A percentile compares a stretch with the other conserved stretches of the same genome.
Evolutionary conservation across 1,139 yeast genomes (phyloP).

Genomic region (Candida pseudoviswanathii): DNA sequence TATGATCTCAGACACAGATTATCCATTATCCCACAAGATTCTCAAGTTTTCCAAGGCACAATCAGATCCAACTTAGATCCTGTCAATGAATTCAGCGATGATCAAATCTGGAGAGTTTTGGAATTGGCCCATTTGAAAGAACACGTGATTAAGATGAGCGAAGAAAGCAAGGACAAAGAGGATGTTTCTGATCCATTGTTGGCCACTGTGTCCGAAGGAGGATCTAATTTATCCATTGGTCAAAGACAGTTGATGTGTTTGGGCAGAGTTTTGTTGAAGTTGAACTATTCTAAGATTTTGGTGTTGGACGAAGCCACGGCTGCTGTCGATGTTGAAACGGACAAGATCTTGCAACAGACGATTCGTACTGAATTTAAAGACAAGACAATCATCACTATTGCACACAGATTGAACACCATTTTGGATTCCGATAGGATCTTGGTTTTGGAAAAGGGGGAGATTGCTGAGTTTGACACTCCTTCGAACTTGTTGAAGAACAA

Average conservation of each 20-base stretch:
- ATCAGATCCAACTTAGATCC: conserved; percentile 91
- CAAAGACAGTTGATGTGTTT: conserved; percentile 41
- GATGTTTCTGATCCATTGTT: conserved; percentile 53
- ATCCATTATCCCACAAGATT: conserved; percentile 95
- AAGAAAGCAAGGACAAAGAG: conserved; percentile 20
- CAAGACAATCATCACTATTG: conserved; percentile 90
- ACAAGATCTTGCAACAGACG: conserved; percentile 81
- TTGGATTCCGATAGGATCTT: conserved; percentile 88
- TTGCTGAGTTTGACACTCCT: conserved; percentile 88
- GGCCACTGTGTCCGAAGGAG: conserved; percentile 54
- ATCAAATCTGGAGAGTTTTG: conserved; percentile 81
- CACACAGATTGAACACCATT: conserved; percentile 91
- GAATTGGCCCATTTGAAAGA: conserved; percentile 81
- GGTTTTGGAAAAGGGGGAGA: conserved; percentile 82
- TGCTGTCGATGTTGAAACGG: conserved; percentile 96
- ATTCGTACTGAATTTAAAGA: conserved; percentile 83
- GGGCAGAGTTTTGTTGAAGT: conserved; percentile 50
- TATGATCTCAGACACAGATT: conserved; percentile 80
- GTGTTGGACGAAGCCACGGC: conserved; percentile 91
- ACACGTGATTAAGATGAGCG: conserved; percentile 66
- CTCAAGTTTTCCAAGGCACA: conserved; percentile 94
- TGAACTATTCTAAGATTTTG: conserved; percentile 41
- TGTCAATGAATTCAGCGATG: conserved; percentile 65
- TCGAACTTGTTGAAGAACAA: conserved; percentile 62
- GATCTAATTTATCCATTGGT: conserved; percentile 39